Conservation (phyloP, 768 basidiomycete genomes). For the Pleurotus eryngii region DNA sequence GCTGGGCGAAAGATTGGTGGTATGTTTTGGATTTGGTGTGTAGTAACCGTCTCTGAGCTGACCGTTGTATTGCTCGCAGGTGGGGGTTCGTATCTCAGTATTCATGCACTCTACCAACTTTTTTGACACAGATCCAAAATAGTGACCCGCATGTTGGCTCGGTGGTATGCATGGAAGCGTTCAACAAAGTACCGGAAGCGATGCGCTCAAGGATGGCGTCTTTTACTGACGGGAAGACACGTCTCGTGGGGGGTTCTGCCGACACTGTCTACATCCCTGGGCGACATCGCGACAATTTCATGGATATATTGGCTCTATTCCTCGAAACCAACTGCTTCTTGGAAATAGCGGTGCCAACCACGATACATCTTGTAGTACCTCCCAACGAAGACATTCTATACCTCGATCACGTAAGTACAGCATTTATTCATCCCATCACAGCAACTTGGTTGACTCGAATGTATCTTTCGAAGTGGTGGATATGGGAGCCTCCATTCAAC, state of each 20-base stretch:
- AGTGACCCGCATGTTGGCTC: conserved; percentile 45
- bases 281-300: conserved; percentile 32
- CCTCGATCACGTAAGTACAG: conserved; percentile 36
- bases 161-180: conserved; percentile 40
- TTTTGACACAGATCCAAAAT: background rate
- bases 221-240: conserved; percentile 28
- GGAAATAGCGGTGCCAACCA: conserved; percentile 46
- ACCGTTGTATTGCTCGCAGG: conserved; percentile 21
- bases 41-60: too few relatives aligned
- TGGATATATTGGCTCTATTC: conserved; percentile 40
- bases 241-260: conserved; percentile 44
- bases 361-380: conserved; percentile 39
- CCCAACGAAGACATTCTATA: conserved; percentile 37
- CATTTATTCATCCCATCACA: background rate
- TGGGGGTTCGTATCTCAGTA: conserved; percentile 32
- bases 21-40: conserved; percentile 15
- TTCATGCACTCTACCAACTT: background rate
- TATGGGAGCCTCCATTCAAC: conserved; percentile 43
- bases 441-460: background rate
- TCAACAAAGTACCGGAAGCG: conserved; percentile 25
- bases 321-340: conserved; percentile 46
- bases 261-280: conserved; percentile 50
- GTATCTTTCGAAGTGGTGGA: conserved; percentile 36
- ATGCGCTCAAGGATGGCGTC: conserved; percentile 36
- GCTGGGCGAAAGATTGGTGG: conserved; percentile 44